A percentile compares a stretch with the other conserved stretches of the same genome.
These are phyloP conservation scores for Epichloe brachyelytri DNA, from an alignment of 2,329 filamentous ascomycete genomes.

Conservation along the genomic window DNA sequence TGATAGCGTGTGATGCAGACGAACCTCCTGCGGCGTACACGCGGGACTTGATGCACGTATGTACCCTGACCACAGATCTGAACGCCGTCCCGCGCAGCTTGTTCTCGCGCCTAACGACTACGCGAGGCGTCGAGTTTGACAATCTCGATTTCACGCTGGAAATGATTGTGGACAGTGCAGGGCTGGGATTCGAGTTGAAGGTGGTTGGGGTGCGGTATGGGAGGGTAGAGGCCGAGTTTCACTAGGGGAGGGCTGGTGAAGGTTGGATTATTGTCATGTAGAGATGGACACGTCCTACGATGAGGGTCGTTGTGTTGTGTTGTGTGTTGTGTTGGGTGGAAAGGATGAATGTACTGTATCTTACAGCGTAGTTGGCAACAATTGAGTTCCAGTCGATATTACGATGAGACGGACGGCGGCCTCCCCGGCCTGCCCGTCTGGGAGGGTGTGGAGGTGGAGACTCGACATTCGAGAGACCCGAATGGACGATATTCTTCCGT, in stretches of 20 bases:
- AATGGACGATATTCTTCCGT: no score
- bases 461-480: no score
- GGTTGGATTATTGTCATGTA: no score
- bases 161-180: constrained; percentile 70
- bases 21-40: constrained; percentile 48
- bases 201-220: constrained; percentile 69
- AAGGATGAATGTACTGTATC: no score
- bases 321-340: not conserved
- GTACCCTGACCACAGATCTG: constrained; percentile 68
- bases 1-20: constrained; percentile 64
- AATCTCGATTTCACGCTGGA: constrained; percentile 72
- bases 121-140: constrained; percentile 67
- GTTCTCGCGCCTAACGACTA: constrained; percentile 66
- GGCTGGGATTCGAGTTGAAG: constrained; percentile 64
- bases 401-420: no score
- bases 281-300: no score
- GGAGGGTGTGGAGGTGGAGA: no score
- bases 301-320: not conserved
- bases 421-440: no score
- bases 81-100: constrained; percentile 60
- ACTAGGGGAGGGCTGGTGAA: constrained; percentile 25
- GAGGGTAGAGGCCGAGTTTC: constrained; percentile 65
- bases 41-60: constrained; percentile 56
- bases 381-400: no score
- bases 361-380: no score